phyloP scores from a whole-genome alignment of 768 basidiomycete genomes.

The Leccinellum albellum region DNA sequence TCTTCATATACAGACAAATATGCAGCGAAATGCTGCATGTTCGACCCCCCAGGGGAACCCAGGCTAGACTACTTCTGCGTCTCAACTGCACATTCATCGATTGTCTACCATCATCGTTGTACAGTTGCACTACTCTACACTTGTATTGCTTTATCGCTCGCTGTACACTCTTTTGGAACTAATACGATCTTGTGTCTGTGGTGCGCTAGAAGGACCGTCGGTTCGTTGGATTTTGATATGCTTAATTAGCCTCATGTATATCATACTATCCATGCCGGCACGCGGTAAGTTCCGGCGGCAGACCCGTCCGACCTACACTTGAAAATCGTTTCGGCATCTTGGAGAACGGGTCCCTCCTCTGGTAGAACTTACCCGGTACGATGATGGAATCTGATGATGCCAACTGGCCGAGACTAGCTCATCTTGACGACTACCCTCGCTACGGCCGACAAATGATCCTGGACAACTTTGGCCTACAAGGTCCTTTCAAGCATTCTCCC shows the following conservation, averaged over 20 bases:
- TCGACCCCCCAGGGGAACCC: slow-evolving; percentile 18
- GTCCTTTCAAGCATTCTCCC: slow-evolving; percentile 35
- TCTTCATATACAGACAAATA: slow-evolving; percentile 20
- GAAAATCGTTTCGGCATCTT: too few species aligned
- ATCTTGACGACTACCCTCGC: slow-evolving; percentile 71
- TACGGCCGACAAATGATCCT: slow-evolving; percentile 98
- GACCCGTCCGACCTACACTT: too few species aligned
- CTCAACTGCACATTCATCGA: background rate
- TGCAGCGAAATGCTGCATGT: slow-evolving; percentile 37
- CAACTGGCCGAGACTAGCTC: slow-evolving; percentile 29
- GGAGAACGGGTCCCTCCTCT: too few species aligned
- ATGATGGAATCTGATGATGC: too few species aligned
- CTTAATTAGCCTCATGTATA: too few species aligned
- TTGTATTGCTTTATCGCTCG: slow-evolving; percentile 2
- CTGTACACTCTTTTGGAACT: background rate
- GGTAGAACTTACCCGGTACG: too few species aligned
- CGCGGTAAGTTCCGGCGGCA: too few species aligned
- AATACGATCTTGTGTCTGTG: slow-evolving; percentile 31
- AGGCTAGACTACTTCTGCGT: slow-evolving; percentile 6
- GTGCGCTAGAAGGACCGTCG: slow-evolving; percentile 47
- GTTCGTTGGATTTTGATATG: too few species aligned
- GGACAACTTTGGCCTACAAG: slow-evolving; percentile 81
- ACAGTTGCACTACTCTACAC: too few species aligned
- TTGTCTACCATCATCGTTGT: background rate
- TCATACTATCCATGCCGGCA: too few species aligned